Evolutionary conservation across 169 alveolate genomes (phyloP).

Genomic region (Prorocentrum cordatum): DNA sequence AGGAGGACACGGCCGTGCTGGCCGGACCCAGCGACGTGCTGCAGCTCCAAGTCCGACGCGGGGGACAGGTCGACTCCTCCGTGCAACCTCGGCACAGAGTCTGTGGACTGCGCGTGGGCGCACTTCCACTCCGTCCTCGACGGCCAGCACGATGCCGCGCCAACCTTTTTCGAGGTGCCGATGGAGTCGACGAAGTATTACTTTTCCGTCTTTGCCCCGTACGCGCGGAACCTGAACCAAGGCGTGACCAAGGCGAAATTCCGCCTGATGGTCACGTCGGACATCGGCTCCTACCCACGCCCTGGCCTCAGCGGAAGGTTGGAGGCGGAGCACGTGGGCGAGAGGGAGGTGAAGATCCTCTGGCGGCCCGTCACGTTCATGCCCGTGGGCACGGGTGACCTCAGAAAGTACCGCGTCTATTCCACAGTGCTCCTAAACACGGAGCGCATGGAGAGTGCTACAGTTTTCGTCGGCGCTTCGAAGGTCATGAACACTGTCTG

Average conservation of each 20-base stretch:
- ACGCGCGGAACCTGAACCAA: neutral
- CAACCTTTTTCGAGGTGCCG: conserved; percentile 43
- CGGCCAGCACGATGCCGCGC: conserved; percentile 31
- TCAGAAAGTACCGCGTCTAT: neutral
- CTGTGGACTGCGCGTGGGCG: neutral
- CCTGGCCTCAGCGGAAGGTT: neutral
- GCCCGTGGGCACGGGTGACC: neutral
- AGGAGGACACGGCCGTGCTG: conserved; percentile 23
- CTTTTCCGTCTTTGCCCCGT: neutral
- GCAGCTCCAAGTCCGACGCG: neutral
- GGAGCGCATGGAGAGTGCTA: neutral
- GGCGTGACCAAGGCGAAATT: neutral
- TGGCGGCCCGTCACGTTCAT: neutral
- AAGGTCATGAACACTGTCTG: conserved; percentile 6
- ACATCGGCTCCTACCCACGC: neutral
- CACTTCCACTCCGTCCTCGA: conserved; percentile 6
- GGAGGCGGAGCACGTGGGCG: neutral
- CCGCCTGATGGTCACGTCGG: neutral
- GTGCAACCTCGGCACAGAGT: neutral
- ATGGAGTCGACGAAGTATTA: conserved; percentile 2
- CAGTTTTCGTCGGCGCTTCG: neutral
- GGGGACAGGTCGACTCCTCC: too few relatives aligned
- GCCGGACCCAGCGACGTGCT: conserved; percentile 8
- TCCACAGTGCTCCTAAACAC: neutral
- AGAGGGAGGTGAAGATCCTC: neutral